Evolutionary conservation across 768 basidiomycete species (phyloP).

Genomic region (Favolaschia claudopus): DNA sequence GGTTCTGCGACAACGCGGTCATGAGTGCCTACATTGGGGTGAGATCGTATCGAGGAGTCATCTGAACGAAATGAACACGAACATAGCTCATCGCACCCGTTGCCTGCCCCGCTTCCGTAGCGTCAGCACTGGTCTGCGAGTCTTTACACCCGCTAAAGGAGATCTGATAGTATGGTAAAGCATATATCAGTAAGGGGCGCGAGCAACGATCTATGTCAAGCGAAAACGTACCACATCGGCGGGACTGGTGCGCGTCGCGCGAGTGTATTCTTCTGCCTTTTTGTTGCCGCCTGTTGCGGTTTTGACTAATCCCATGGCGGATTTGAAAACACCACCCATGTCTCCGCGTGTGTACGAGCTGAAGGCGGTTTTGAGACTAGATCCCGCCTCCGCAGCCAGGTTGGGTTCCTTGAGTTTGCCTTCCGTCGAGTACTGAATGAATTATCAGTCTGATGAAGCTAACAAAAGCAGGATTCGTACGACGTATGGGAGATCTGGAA

Average conservation of each 20-base stretch:
- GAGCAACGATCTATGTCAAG: not conserved
- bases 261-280: conserved; percentile 69
- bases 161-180: conserved; percentile 53
- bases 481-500: conserved; percentile 72
- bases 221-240: conserved; percentile 80
- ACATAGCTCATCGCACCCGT: conserved; percentile 86
- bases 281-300: conserved; percentile 69
- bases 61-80: conserved; percentile 33
- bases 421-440: conserved; percentile 85
- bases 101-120: conserved; percentile 67
- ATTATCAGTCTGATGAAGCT: not conserved
- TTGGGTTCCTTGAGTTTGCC: conserved; percentile 96
- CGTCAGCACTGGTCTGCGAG: conserved; percentile 83
- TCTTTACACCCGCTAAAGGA: conserved; percentile 88
- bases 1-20: conserved; percentile 54
- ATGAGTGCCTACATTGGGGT: conserved; percentile 59
- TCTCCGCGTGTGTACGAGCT: conserved; percentile 82
- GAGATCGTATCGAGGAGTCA: not conserved
- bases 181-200: not conserved
- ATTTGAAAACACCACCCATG: conserved; percentile 77
- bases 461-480: conserved; percentile 43
- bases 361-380: conserved; percentile 82
- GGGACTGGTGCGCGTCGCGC: conserved; percentile 72
- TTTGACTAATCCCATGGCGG: conserved; percentile 78
- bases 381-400: conserved; percentile 84